Conservation (phyloP, 495 filamentous ascomycete species). For the Xanthoparmelia taractica region DNA sequence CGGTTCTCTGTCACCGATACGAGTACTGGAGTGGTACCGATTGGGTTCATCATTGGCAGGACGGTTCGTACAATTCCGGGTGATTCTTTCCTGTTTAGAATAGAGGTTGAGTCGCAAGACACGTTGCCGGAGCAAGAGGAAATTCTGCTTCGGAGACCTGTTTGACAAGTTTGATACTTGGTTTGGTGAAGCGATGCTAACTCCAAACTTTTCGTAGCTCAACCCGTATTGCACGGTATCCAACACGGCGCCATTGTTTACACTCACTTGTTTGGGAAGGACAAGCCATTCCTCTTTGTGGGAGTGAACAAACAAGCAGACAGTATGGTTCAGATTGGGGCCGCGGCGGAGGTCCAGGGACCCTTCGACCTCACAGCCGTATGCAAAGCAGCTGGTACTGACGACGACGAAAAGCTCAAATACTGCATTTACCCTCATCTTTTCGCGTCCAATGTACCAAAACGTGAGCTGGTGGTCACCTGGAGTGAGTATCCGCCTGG, state of each 20-base stretch:
- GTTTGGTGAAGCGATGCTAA: no score
- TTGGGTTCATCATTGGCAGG: constrained; percentile 17
- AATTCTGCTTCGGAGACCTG: no score
- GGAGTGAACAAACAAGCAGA: constrained; percentile 26
- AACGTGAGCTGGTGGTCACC: constrained; percentile 29
- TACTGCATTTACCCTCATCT: constrained; percentile 32
- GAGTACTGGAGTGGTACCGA: constrained; percentile 24
- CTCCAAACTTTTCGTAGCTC: no score
- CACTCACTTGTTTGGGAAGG: constrained; percentile 27
- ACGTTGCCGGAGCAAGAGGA: no score
- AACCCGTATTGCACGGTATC: constrained; percentile 22
- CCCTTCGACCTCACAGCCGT: constrained; percentile 27
- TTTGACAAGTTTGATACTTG: no score
- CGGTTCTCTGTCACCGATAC: constrained; percentile 13
- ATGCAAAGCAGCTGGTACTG: constrained; percentile 18
- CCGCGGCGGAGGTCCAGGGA: constrained; percentile 23
- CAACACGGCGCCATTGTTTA: constrained; percentile 28
- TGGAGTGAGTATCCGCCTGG: constrained; percentile 30
- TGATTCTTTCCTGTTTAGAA: no score
- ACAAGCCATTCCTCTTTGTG: constrained; percentile 27
- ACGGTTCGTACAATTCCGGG: no score
- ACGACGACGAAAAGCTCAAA: constrained; percentile 14
- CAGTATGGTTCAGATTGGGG: constrained; percentile 26
- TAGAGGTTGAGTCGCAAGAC: no score
- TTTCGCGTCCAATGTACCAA: constrained; percentile 23